These are phyloP conservation scores for Pelargonium citronellum DNA, from an alignment of 441 rosid species.

Conservation along the genomic window DNA sequence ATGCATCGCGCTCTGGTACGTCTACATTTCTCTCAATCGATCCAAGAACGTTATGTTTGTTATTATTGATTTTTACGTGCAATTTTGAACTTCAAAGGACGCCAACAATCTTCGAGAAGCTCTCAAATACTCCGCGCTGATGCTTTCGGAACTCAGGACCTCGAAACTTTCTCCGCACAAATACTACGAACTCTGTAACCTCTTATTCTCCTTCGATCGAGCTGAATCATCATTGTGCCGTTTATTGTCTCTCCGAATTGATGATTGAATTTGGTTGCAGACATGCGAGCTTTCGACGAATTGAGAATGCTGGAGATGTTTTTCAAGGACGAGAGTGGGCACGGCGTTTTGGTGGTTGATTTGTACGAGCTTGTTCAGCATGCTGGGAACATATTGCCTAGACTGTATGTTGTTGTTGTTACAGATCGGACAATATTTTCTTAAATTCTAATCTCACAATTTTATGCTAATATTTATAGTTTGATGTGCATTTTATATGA, in stretches of 20 bases:
- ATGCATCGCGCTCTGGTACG: slow-evolving; percentile 63
- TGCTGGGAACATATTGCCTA: slow-evolving; percentile 63
- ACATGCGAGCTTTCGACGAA: slow-evolving; percentile 65
- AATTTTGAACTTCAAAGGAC: slow-evolving; percentile 33
- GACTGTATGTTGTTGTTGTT: slow-evolving; percentile 44
- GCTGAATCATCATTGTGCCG: background rate
- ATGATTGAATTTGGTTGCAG: slow-evolving; percentile 25
- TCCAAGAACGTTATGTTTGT: background rate
- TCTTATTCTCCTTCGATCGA: background rate
- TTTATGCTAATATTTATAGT: background rate
- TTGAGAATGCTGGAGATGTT: slow-evolving; percentile 59
- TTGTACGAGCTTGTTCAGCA: slow-evolving; percentile 70
- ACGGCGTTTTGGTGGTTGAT: slow-evolving; percentile 54
- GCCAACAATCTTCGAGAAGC: slow-evolving; percentile 58
- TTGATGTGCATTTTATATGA: background rate
- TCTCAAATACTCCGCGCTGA: slow-evolving; percentile 58
- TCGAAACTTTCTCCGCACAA: slow-evolving; percentile 66
- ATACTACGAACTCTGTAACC: slow-evolving; percentile 60
- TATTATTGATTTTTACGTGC: slow-evolving; percentile 12
- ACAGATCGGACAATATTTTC: background rate
- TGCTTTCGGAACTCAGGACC: slow-evolving; percentile 67
- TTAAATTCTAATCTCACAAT: background rate
- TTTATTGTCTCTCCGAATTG: background rate
- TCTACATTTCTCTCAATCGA: background rate
- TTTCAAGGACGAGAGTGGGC: slow-evolving; percentile 55